These are phyloP conservation scores for Claviceps arundinis DNA, from an alignment of 2,329 filamentous ascomycete species.

Conservation along the genomic window DNA sequence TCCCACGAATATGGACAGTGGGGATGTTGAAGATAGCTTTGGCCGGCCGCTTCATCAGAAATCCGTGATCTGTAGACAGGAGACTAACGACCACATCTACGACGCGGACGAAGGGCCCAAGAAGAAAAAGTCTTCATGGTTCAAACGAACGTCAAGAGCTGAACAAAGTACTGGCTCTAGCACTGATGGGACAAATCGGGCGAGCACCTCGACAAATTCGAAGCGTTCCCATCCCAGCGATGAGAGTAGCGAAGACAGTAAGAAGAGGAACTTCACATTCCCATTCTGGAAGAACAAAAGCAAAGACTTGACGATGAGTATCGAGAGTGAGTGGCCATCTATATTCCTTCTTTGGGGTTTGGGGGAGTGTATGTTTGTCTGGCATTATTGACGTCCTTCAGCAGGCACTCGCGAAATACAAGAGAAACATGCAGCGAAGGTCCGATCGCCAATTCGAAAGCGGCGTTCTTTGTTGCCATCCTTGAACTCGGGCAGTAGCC, in stretches of 20 bases:
- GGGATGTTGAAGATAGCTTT: constrained; percentile 13
- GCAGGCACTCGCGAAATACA: neutral
- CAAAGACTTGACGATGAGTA: constrained; percentile 30
- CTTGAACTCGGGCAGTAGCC: constrained; percentile 25
- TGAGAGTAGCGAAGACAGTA: constrained; percentile 19
- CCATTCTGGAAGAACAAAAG: constrained; percentile 42
- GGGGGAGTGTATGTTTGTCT: neutral
- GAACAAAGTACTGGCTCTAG: constrained; percentile 10
- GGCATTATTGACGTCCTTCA: neutral
- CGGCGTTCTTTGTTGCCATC: constrained; percentile 19
- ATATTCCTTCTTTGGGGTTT: neutral
- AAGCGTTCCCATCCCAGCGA: constrained; percentile 7
- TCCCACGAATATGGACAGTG: constrained; percentile 30
- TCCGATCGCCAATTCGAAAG: constrained; percentile 2
- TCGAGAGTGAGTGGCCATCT: constrained; percentile 22
- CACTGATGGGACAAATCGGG: neutral
- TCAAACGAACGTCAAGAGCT: constrained; percentile 32
- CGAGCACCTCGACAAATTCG: constrained; percentile 3
- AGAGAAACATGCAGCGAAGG: constrained; percentile 4
- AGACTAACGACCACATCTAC: constrained; percentile 10
- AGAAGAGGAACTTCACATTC: constrained; percentile 40
- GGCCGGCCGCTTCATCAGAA: constrained; percentile 11
- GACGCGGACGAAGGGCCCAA: constrained; percentile 12
- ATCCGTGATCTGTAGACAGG: constrained; percentile 8
- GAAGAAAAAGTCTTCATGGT: constrained; percentile 39